These are phyloP conservation scores for Batkoa obscura DNA, from an alignment of 371 early-diverging fungal species.

Conservation along the genomic window DNA sequence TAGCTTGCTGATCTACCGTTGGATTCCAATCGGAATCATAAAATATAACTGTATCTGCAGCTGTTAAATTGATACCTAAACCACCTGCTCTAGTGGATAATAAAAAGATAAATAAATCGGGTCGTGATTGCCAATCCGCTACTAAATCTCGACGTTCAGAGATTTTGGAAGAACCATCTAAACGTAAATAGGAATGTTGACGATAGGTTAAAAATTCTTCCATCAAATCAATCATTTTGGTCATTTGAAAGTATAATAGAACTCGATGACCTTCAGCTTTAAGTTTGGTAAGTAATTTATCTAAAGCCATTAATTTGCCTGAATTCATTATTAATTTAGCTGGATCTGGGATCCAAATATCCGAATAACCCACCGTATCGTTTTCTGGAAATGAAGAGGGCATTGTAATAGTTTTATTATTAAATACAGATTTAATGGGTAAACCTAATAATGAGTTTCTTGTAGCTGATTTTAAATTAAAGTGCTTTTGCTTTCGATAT, in stretches of 20 bases:
- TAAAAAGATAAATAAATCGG: slow-evolving; percentile 90
- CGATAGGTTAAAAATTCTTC: slow-evolving; percentile 85
- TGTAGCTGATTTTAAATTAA: not conserved
- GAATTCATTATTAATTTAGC: slow-evolving; percentile 76
- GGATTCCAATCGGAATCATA: slow-evolving; percentile 99
- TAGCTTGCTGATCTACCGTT: slow-evolving; percentile 92
- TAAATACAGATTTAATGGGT: too few relatives aligned
- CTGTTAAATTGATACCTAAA: slow-evolving; percentile 97
- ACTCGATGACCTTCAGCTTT: slow-evolving; percentile 87
- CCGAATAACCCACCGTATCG: slow-evolving; percentile 13
- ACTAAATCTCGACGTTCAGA: slow-evolving; percentile 86
- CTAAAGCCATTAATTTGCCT: slow-evolving; percentile 85
- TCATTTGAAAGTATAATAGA: slow-evolving; percentile 98
- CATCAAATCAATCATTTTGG: slow-evolving; percentile 92
- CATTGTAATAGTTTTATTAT: slow-evolving; percentile 9
- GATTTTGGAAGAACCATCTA: slow-evolving; percentile 92
- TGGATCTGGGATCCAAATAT: slow-evolving; percentile 27
- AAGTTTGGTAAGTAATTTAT: slow-evolving; percentile 69
- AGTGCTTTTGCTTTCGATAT: slow-evolving; percentile 21
- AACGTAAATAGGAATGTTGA: slow-evolving; percentile 75
- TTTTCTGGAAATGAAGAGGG: slow-evolving; percentile 16
- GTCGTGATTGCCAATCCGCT: slow-evolving; percentile 74
- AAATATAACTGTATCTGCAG: slow-evolving; percentile 98
- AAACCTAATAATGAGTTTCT: too few relatives aligned
- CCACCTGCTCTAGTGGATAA: slow-evolving; percentile 98